Percentiles rank a stretch among this genome's conserved stretches.
Evolutionary conservation across 2,329 filamentous ascomycete species (phyloP).

Genomic region (Fusarium circinatum): DNA sequence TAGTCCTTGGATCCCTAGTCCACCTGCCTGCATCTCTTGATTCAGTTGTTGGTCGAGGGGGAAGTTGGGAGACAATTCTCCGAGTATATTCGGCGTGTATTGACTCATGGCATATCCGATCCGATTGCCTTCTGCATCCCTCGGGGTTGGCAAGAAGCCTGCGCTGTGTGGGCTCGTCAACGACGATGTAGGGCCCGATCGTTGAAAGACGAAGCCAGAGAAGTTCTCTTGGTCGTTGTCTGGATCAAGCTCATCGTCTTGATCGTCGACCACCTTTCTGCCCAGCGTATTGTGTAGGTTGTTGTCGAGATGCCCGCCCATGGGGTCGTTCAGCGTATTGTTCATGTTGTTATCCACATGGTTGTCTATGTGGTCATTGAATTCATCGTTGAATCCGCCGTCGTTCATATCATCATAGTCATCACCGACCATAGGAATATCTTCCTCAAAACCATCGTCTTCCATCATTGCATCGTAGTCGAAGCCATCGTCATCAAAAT

Average conservation of each 20-base stretch:
- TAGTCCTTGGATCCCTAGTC: slow-evolving; percentile 57
- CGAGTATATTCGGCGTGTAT: slow-evolving; percentile 51
- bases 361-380: slow-evolving; percentile 24
- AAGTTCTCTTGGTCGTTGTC: slow-evolving; percentile 65
- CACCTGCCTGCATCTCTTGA: slow-evolving; percentile 44
- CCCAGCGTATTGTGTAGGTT: slow-evolving; percentile 34
- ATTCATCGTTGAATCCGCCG: slow-evolving; percentile 42
- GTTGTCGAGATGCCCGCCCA: slow-evolving; percentile 18
- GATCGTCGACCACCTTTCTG: slow-evolving; percentile 39
- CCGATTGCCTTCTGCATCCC: slow-evolving; percentile 63
- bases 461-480: slow-evolving; percentile 74
- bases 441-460: slow-evolving; percentile 72
- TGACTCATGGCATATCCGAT: slow-evolving; percentile 68
- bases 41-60: slow-evolving; percentile 14
- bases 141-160: slow-evolving; percentile 61
- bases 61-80: slow-evolving; percentile 29
- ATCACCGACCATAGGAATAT: slow-evolving; percentile 45
- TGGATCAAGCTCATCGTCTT: slow-evolving; percentile 36
- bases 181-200: slow-evolving; percentile 62
- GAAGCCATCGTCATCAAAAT: slow-evolving; percentile 69
- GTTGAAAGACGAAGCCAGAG: slow-evolving; percentile 67
- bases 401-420: slow-evolving; percentile 45
- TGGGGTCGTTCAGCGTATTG: slow-evolving; percentile 32
- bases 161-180: slow-evolving; percentile 61
- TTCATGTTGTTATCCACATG: slow-evolving; percentile 5